Percentiles rank a stretch among this genome's conserved stretches.
These are phyloP conservation scores for Metarhizium humberi DNA, from an alignment of 2,329 filamentous ascomycete species.

Conservation along the genomic window DNA sequence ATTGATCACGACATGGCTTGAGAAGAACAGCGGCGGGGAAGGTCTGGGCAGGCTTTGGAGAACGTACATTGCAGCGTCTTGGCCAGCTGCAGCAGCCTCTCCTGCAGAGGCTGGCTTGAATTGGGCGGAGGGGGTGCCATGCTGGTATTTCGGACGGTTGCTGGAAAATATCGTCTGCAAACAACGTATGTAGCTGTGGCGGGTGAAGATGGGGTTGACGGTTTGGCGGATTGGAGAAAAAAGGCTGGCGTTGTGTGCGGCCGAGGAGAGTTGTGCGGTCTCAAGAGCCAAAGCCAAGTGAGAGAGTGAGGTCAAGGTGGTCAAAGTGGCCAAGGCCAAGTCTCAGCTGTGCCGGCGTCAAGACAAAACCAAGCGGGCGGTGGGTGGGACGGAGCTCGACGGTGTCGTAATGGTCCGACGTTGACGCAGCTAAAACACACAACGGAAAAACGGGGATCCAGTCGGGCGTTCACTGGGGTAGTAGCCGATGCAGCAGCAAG, in stretches of 20 bases:
- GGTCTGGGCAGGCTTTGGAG: conserved; percentile 6
- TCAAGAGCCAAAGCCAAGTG: background rate
- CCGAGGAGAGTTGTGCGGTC: background rate
- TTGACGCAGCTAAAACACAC: background rate
- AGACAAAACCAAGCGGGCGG: background rate
- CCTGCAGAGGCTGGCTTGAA: conserved; percentile 57
- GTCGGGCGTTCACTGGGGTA: background rate
- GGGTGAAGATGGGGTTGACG: background rate
- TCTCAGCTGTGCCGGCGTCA: background rate
- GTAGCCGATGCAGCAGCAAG: background rate
- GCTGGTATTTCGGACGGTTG: background rate
- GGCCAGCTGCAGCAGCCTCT: conserved; percentile 68
- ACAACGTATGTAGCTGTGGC: background rate
- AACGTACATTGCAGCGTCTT: conserved; percentile 86
- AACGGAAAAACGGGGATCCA: background rate
- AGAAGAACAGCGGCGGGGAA: background rate
- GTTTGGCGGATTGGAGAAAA: background rate
- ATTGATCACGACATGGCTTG: background rate
- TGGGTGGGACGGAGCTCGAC: background rate
- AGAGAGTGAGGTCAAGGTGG: background rate
- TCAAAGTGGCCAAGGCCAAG: background rate
- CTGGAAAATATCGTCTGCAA: background rate
- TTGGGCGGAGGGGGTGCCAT: conserved; percentile 56
- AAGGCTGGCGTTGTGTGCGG: background rate
- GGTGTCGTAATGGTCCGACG: background rate